phyloP scores from a whole-genome alignment of 2,329 filamentous ascomycete genomes.

The Pseudogymnoascus sp. region DNA sequence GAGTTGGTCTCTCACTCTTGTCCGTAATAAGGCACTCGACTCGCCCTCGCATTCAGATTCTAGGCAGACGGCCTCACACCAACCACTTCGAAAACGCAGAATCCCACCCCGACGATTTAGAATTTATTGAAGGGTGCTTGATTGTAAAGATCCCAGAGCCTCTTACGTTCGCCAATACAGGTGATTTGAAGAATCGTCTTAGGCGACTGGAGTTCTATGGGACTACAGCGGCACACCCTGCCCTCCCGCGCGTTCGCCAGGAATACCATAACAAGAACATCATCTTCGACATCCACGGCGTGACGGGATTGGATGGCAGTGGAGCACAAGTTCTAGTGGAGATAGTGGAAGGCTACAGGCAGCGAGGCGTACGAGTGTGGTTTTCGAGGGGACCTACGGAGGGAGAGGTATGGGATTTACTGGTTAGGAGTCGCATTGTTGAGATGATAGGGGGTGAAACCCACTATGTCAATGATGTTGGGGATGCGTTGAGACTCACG shows the following conservation, averaged over 20 bases:
- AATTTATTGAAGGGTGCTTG: conserved; percentile 84
- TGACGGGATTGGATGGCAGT: conserved; percentile 87
- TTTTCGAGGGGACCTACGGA: conserved; percentile 51
- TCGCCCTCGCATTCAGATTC: conserved; percentile 87
- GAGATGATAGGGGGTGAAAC: conserved; percentile 68
- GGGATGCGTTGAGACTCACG: conserved; percentile 73
- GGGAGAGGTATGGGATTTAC: conserved; percentile 49
- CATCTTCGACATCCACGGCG: conserved; percentile 97
- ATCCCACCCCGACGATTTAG: conserved; percentile 61
- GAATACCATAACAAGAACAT: conserved; percentile 83
- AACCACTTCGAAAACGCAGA: conserved; percentile 81
- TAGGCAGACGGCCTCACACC: conserved; percentile 80
- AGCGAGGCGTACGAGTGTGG: conserved; percentile 67
- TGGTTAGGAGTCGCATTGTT: conserved; percentile 76
- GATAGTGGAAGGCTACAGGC: conserved; percentile 75
- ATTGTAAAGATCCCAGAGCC: conserved; percentile 98
- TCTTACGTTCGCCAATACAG: conserved; percentile 93
- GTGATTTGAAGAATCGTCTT: conserved; percentile 77
- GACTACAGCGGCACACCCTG: conserved; percentile 76
- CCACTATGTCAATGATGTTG: conserved; percentile 75
- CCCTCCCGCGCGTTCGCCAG: conserved; percentile 67
- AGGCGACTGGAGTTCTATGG: conserved; percentile 83
- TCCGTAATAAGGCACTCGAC: conserved; percentile 87
- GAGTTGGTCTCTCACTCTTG: conserved; percentile 82
- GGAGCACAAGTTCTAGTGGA: conserved; percentile 86